Percentiles rank a stretch among this genome's conserved stretches.
Conservation (phyloP, 352 stramenopile species). For the Phytophthora melonis region DNA sequence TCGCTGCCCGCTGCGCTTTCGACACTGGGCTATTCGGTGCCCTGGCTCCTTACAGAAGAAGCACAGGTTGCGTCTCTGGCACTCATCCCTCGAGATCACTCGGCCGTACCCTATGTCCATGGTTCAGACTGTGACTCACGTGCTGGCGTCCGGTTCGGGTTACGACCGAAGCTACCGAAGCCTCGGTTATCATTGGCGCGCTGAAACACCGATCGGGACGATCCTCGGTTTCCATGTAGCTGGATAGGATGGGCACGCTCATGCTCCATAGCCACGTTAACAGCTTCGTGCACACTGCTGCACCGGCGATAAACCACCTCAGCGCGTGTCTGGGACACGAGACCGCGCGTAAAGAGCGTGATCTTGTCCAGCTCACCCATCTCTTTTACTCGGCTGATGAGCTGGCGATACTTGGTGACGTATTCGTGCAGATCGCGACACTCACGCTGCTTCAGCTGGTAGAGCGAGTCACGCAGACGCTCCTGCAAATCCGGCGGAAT, state of each 20-base stretch:
- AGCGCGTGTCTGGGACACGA: not conserved
- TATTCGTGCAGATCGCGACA: conserved; percentile 1
- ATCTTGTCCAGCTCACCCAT: conserved; percentile 4
- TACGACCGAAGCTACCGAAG: not conserved
- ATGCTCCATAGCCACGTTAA: not conserved
- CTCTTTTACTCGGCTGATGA: conserved; percentile 6
- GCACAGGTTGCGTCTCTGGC: not conserved
- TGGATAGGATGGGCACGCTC: conserved; percentile 2
- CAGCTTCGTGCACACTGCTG: not conserved
- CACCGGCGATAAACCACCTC: not conserved
- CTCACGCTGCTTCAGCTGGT: conserved; percentile 11
- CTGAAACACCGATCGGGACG: not conserved
- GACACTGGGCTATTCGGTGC: not conserved
- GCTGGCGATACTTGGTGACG: conserved; percentile 9
- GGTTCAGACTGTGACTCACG: not conserved
- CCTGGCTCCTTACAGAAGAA: not conserved
- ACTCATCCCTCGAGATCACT: not conserved
- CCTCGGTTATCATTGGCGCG: not conserved
- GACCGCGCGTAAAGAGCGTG: conserved; percentile 1
- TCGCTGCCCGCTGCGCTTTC: not conserved
- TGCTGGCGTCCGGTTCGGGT: not conserved
- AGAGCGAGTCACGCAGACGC: not conserved
- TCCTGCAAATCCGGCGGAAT: conserved; percentile 14
- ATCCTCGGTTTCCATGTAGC: not conserved
- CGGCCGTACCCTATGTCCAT: not conserved